phyloP scores from a whole-genome alignment of 1,284 basidiomycete genomes.

The Neonothopanus nambi region DNA sequence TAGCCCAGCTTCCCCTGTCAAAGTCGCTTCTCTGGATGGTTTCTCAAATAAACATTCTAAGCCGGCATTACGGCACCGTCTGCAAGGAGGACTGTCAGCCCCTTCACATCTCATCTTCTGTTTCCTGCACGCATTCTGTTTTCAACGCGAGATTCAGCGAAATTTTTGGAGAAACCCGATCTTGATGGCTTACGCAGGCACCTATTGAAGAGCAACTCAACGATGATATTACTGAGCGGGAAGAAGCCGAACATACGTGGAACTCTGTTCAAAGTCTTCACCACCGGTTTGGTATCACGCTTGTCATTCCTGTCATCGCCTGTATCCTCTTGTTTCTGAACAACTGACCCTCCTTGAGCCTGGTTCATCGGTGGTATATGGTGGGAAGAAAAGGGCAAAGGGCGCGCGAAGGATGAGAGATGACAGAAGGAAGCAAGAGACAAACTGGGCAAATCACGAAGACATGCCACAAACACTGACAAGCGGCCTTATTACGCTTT shows the following conservation, averaged over 20 bases:
- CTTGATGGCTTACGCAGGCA: constrained; percentile 63
- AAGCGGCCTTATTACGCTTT: neutral
- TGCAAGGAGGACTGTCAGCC: constrained; percentile 89
- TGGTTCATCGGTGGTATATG: constrained; percentile 8
- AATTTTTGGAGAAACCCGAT: constrained; percentile 8
- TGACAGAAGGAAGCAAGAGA: constrained; percentile 6
- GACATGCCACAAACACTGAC: constrained; percentile 14
- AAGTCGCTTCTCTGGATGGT: constrained; percentile 78
- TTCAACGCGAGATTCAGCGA: constrained; percentile 18
- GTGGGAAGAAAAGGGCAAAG: neutral
- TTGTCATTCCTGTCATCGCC: constrained; percentile 44
- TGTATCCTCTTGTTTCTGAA: constrained; percentile 40
- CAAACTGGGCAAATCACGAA: neutral
- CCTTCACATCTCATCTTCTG: constrained; percentile 91
- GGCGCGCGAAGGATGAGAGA: neutral
- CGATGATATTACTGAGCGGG: constrained; percentile 17
- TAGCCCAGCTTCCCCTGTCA: constrained; percentile 84
- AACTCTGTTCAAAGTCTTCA: constrained; percentile 78
- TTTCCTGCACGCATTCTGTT: constrained; percentile 79
- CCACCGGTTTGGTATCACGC: constrained; percentile 64
- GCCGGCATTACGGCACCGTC: constrained; percentile 82
- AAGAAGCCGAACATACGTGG: constrained; percentile 59
- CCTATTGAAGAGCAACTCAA: constrained; percentile 42
- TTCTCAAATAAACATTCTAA: constrained; percentile 90
- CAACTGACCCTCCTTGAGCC: neutral